Evolutionary conservation across 1,284 basidiomycete species (phyloP), one percentile per base, ranked within the genome.

Genomic region (Takashimella koratensis): DNA sequence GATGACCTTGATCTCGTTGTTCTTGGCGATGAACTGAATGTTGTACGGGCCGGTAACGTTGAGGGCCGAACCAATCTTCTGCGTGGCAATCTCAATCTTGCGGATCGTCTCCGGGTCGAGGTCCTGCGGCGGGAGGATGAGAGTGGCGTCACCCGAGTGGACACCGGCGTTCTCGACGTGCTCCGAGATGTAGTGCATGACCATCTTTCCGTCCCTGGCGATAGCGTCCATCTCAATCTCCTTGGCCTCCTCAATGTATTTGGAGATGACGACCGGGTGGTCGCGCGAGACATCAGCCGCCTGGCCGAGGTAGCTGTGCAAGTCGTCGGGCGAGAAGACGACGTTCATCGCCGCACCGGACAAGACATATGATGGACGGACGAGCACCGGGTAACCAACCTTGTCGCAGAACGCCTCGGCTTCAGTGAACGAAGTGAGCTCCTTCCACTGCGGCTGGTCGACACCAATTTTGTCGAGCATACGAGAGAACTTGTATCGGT

Each of bases 141-240:
- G 84, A 2, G 95, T 98, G 20, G 95, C 95, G 68, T 98, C 96
- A 65, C 95, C 93, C 49, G 93, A 97, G 78, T 97, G 86, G 2
- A 98, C 94, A 66, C 95, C 95, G 12, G 95, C 96, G 71, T 98
- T 98, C 79, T 98, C 96, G 69, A 98, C 94, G 75, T 98, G 96
- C 79, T 98, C 95, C 16, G 95, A 98, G 74, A 98, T 90, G 79
- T 93, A 98, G 77, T 98, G 95, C 94, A 98, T 97, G 74, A 98
- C 82, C 84, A 98, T 86, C 81, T 96, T 92, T 43, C 95, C 95
- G 68, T 94, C 90, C 77, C 88, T 89, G 49, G 96, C 96, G 43
- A 98, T 86, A 22, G 96, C 95, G 71, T 98, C 95, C 92, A 98
- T 97, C 80, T 98, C 96, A 65, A 98, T 98, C 79, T 98, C 96